Evolutionary conservation across 163 green algal species (phyloP).

Genomic region (Volvox carteri): DNA sequence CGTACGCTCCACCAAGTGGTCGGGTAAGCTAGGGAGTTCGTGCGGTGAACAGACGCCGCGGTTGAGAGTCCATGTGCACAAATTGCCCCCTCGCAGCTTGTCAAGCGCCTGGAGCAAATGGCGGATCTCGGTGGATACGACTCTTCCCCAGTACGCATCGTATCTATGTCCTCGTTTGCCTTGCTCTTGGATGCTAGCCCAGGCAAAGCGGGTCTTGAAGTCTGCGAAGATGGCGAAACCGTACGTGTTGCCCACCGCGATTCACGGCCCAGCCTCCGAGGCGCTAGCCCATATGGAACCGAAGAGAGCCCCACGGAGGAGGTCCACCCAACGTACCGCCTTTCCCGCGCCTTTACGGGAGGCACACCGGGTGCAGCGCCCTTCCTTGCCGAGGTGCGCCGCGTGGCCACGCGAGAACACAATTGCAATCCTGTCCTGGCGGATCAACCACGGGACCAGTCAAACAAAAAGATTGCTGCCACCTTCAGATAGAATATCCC

Average conservation of each 20-base stretch:
- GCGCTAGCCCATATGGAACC: too few species aligned
- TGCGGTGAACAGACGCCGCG: background rate
- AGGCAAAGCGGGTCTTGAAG: background rate
- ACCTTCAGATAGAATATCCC: too few species aligned
- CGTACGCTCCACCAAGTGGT: constrained; percentile 27
- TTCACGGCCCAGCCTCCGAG: background rate
- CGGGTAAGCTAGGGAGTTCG: background rate
- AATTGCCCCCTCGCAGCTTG: constrained; percentile 3
- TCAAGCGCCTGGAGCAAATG: constrained; percentile 34
- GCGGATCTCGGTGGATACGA: constrained; percentile 20
- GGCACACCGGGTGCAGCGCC: background rate
- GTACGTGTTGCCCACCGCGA: background rate
- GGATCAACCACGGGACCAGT: too few species aligned
- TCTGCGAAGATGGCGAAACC: background rate
- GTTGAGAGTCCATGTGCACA: background rate
- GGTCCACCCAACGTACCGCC: background rate
- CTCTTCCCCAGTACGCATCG: background rate
- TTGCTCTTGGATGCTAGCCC: background rate
- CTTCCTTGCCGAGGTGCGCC: constrained; percentile 9
- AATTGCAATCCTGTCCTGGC: background rate
- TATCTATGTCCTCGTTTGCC: background rate
- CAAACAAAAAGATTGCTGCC: too few species aligned
- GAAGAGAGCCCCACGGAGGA: background rate
- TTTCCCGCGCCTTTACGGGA: background rate
- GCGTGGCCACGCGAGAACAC: background rate